Conservation (phyloP, 2,329 filamentous ascomycete species). For the Botrytis galanthina region DNA sequence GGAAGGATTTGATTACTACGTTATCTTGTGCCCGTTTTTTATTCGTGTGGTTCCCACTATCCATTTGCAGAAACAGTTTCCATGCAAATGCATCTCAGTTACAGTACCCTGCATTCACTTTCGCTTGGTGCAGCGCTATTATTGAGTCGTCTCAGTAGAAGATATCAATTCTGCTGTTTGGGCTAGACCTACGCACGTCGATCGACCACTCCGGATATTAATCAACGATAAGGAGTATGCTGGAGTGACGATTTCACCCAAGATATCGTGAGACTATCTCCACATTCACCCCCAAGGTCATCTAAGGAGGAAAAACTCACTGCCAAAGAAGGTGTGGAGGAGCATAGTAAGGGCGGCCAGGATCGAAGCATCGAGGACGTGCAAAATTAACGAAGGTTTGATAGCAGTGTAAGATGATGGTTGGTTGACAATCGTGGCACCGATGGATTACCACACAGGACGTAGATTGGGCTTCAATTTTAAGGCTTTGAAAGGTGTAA, state of each 20-base stretch:
- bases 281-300: slow-evolving; percentile 26
- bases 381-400: slow-evolving; percentile 33
- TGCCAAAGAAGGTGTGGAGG: slow-evolving; percentile 36
- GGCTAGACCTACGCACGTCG: slow-evolving; percentile 22
- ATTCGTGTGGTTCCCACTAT: slow-evolving; percentile 30
- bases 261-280: slow-evolving; percentile 35
- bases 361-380: slow-evolving; percentile 35
- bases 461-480: slow-evolving; percentile 3
- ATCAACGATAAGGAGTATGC: slow-evolving; percentile 32
- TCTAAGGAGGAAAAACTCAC: slow-evolving; percentile 27
- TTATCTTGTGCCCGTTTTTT: slow-evolving; percentile 22
- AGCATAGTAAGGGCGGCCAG: slow-evolving; percentile 30
- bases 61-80: slow-evolving; percentile 46
- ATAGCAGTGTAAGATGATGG: slow-evolving; percentile 29
- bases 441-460: slow-evolving; percentile 9
- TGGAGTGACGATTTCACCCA: slow-evolving; percentile 22
- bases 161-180: slow-evolving; percentile 26
- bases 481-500: slow-evolving; percentile 6
- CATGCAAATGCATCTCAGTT: slow-evolving; percentile 36
- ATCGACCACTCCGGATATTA: slow-evolving; percentile 24
- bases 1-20: slow-evolving; percentile 24
- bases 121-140: slow-evolving; percentile 23
- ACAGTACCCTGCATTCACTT: slow-evolving; percentile 26
- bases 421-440: slow-evolving; percentile 24
- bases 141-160: slow-evolving; percentile 24